Conservation (phyloP, 352 stramenopile genomes). For the Phytophthora megakarya region DNA sequence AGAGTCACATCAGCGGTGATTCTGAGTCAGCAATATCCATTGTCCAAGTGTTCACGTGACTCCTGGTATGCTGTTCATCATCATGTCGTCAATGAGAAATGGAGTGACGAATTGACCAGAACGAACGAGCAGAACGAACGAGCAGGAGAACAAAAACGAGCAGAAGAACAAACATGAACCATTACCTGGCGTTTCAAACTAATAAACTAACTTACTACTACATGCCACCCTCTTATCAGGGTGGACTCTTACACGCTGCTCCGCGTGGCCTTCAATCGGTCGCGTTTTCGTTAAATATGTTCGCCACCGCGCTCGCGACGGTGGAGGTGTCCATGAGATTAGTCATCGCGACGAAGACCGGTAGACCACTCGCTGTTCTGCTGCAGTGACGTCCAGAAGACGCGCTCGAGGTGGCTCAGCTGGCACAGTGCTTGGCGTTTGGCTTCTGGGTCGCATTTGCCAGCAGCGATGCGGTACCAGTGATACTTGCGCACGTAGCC, state of each 20-base stretch:
- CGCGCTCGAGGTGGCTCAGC: constrained; percentile 53
- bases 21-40: not conserved
- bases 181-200: not conserved
- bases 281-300: constrained; percentile 35
- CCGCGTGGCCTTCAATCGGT: constrained; percentile 20
- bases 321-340: constrained; percentile 8
- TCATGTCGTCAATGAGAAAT: too few species aligned
- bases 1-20: too few species aligned
- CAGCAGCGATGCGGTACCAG: constrained; percentile 77
- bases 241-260: constrained; percentile 8
- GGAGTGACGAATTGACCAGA: too few species aligned
- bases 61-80: too few species aligned
- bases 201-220: constrained; percentile 12
- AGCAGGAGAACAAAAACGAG: too few species aligned
- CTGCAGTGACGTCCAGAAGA: constrained; percentile 69
- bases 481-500: constrained; percentile 89
- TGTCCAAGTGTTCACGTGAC: too few species aligned
- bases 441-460: constrained; percentile 59
- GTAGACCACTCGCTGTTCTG: constrained; percentile 59
- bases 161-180: constrained; percentile 1
- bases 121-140: too few species aligned
- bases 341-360: constrained; percentile 26
- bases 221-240: constrained; percentile 9
- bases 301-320: constrained; percentile 2
- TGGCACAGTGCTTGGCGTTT: constrained; percentile 48